Percentiles rank a stretch among this genome's conserved stretches.
phyloP scores from a whole-genome alignment of 805 yeast species.

The Teunomyces cretensis region DNA sequence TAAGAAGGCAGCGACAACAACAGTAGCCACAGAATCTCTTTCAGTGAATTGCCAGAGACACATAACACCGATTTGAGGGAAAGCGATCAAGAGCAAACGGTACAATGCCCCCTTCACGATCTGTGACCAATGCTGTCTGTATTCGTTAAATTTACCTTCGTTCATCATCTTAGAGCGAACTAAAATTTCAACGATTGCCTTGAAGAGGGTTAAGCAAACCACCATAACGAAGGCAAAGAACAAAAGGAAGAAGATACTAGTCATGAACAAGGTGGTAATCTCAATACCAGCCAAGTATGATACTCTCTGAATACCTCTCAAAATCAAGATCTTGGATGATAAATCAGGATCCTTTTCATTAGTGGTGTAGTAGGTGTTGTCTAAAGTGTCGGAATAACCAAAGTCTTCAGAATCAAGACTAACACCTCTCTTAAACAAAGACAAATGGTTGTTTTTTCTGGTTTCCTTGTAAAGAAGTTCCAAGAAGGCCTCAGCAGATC shows the following conservation, averaged over 20 bases:
- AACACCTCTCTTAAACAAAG: slow-evolving; percentile 30
- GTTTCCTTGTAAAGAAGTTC: slow-evolving; percentile 6
- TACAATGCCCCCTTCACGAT: slow-evolving; percentile 86
- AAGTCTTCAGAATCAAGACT: slow-evolving; percentile 46
- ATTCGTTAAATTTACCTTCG: slow-evolving; percentile 68
- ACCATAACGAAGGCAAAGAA: slow-evolving; percentile 68
- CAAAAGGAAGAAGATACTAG: slow-evolving; percentile 80
- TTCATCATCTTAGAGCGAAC: slow-evolving; percentile 58
- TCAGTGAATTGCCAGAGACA: slow-evolving; percentile 88
- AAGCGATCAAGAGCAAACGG: slow-evolving; percentile 78
- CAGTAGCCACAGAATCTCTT: slow-evolving; percentile 78
- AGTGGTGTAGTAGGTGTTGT: slow-evolving; percentile 58
- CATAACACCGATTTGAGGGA: slow-evolving; percentile 80
- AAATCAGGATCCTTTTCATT: slow-evolving; percentile 63
- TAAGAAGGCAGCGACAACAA: slow-evolving; percentile 75
- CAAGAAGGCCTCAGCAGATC: slow-evolving; percentile 21
- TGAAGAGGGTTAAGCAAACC: slow-evolving; percentile 59
- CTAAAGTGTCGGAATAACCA: slow-evolving; percentile 41
- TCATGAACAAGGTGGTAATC: slow-evolving; percentile 79
- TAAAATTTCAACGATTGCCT: slow-evolving; percentile 63
- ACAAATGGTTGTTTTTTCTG: slow-evolving; percentile 10
- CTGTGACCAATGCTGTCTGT: slow-evolving; percentile 79
- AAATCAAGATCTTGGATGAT: slow-evolving; percentile 68
- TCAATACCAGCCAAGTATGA: slow-evolving; percentile 83
- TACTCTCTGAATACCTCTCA: slow-evolving; percentile 92